Evolutionary conservation across 176 grass and related monocot species (phyloP), one percentile per base, ranked within the genome.

Genomic region (Metroxylon sagu): DNA sequence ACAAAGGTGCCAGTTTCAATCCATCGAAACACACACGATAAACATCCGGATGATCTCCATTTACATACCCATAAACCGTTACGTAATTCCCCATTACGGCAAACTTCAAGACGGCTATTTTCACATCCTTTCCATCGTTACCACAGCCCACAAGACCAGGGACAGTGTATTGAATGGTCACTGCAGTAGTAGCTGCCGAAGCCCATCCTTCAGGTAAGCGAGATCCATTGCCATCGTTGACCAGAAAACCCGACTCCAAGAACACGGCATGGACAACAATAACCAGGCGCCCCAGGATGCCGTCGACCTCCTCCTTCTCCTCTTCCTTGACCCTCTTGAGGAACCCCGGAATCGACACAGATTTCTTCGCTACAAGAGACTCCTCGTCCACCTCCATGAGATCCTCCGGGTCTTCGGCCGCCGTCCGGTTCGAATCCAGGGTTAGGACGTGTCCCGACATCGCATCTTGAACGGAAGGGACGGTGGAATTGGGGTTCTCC

Each of bases 21-120:
- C 82, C 52, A 75, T 85, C 75, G 51, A 92, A 59, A 63, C 81
- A 92, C 70, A 92, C 70, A 52, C 84, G 62, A 25, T 71, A 51
- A 29, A 74, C 67, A 64, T 79, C 81, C 18, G 74, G 53, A 25
- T 39, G 29, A 18, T 48, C 64, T 60, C 78, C 81, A 0, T 19
- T 79, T 3, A 98, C 59, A 59, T 67, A 71, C 21, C 82, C 74
- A 29, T 92, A 98, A 2, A 85, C 63, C 14, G 81, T 85, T 21
- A 82, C 57, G 25, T 69, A 83, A 74, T 81, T 85, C 14, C 56
- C 56, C 65, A 92, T 76, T 59, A 83, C 19, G 16, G 75, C 85
- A 66, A 68, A 85, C 49, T 73, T 98, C 63, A 98, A 50, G 18
- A 85, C 72, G 7, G 39, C 79, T 1, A 68, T 52, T 53, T 83